Conservation (phyloP, 2,329 filamentous ascomycete species). For the Aspergillus texensis region DNA sequence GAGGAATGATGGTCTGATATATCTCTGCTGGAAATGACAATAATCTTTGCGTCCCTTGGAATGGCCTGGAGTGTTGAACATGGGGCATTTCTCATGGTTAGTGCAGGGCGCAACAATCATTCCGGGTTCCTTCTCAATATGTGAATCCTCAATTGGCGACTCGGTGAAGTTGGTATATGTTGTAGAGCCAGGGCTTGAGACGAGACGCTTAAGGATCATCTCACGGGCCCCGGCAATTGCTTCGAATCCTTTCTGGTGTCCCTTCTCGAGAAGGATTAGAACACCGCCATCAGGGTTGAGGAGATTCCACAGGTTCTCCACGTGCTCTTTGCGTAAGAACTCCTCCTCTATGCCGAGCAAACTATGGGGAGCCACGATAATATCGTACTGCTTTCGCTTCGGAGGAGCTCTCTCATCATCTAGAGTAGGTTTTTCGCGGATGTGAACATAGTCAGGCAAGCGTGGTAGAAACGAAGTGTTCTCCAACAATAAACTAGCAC, state of each 20-base stretch:
- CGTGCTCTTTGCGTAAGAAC: conserved; percentile 73
- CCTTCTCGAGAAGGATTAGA: conserved; percentile 86
- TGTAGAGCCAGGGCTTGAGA: conserved; percentile 60
- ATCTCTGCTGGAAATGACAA: conserved; percentile 89
- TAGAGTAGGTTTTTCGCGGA: conserved; percentile 59
- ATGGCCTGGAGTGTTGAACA: conserved; percentile 75
- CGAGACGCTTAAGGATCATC: conserved; percentile 74
- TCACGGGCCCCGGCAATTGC: conserved; percentile 83
- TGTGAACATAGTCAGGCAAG: conserved; percentile 80
- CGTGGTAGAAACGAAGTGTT: conserved; percentile 92
- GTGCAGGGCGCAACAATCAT: conserved; percentile 75
- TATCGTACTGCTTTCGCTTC: conserved; percentile 77
- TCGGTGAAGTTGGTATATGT: conserved; percentile 43
- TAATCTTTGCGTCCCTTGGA: conserved; percentile 79
- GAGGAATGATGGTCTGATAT: conserved; percentile 79
- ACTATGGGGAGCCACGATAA: conserved; percentile 86
- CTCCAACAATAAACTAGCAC: conserved; percentile 74
- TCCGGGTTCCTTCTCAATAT: conserved; percentile 56
- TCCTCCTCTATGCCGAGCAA: conserved; percentile 76
- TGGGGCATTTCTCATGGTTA: conserved; percentile 83
- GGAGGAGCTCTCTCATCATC: conserved; percentile 59
- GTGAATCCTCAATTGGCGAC: conserved; percentile 27
- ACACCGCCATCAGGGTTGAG: conserved; percentile 83
- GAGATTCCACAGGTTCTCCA: conserved; percentile 88
- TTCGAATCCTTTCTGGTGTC: conserved; percentile 87